Evolutionary conservation across 129 eudicot species (phyloP), one percentile per base, ranked within the genome.

Genomic region (Smallanthus sonchifolius): DNA sequence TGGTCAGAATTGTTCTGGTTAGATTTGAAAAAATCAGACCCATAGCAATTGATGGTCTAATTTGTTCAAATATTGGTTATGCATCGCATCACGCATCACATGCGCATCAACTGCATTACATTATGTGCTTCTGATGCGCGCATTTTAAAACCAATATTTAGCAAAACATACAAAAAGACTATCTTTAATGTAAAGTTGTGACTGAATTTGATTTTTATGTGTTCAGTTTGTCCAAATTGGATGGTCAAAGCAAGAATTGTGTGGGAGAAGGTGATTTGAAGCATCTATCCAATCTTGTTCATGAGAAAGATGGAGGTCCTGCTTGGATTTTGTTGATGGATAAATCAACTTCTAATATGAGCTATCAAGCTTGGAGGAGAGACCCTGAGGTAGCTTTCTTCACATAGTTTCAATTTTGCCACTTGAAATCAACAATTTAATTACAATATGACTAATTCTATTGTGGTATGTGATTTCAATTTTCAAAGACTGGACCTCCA

Each of bases 401-500:
- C 30, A 4, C 35, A 55, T 55, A 11, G 32, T 28, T 60, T 10
- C 0, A 5, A 34, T 65, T 44, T 19, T 32, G 7, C 13, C 24
- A 30, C 7, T 79, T 6, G 1, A 10, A 39, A 7, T 59, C 7
- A 47, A 19, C n/a, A 36, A 1, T 54, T 17, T 4, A 15, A 14
- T 8, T 28, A 1, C 10, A 15, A 10, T 39, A 56, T 13, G 39
- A 54, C 75, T 49, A 37, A 67, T 4, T 73, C 19, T 32, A 39
- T 73, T 32, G 57, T 64, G 45, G 7, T 74, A 59, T 38, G 47
- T 72, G 63, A 38, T 45, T 72, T 63, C 36, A 32, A 43, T n/a
- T n/a, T n/a, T n/a, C n/a, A n/a, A n/a, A 92, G 97, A 85, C 34
- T 59, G 97, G 97, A 65, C 97, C 97, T 66, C 97, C 97, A 2